Conservation (phyloP, 345 rosid genomes). For the Populus pruinosa region DNA sequence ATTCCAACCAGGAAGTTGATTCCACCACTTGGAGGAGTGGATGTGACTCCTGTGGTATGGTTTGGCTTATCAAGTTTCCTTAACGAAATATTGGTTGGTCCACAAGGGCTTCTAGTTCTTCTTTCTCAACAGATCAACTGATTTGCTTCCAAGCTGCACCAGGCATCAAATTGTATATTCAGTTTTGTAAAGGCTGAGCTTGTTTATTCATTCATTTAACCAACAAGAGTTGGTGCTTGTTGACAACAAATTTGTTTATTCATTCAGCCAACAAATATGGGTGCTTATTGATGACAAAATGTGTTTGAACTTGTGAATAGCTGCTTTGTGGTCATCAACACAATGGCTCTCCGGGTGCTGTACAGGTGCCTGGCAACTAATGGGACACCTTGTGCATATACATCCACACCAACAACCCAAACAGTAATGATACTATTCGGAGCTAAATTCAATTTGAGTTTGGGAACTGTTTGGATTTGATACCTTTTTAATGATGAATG, state of each 20-base stretch:
- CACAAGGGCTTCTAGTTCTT: constrained; percentile 89
- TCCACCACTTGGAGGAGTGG: constrained; percentile 89
- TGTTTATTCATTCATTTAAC: not conserved
- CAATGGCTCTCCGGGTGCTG: not conserved
- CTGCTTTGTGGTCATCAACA: not conserved
- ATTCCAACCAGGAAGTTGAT: constrained; percentile 66
- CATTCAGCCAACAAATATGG: too few species aligned
- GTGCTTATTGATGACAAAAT: too few species aligned
- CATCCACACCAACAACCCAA: not conserved
- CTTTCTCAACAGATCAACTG: constrained; percentile 64
- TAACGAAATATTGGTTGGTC: constrained; percentile 86
- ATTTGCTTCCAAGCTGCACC: not conserved
- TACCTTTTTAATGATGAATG: not conserved
- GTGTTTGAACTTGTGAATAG: not conserved
- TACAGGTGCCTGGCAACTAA: not conserved
- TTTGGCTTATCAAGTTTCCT: constrained; percentile 75
- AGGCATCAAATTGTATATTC: not conserved
- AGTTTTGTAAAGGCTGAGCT: not conserved
- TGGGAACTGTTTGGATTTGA: not conserved
- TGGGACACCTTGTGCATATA: too few species aligned
- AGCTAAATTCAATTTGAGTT: not conserved
- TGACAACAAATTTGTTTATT: not conserved
- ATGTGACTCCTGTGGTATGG: constrained; percentile 91
- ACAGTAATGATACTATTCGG: not conserved
- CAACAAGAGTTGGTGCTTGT: not conserved